A percentile compares a stretch with the other conserved stretches of the same genome.
Conservation (phyloP, 2,329 filamentous ascomycete genomes). For the Aspergillus sp. region DNA sequence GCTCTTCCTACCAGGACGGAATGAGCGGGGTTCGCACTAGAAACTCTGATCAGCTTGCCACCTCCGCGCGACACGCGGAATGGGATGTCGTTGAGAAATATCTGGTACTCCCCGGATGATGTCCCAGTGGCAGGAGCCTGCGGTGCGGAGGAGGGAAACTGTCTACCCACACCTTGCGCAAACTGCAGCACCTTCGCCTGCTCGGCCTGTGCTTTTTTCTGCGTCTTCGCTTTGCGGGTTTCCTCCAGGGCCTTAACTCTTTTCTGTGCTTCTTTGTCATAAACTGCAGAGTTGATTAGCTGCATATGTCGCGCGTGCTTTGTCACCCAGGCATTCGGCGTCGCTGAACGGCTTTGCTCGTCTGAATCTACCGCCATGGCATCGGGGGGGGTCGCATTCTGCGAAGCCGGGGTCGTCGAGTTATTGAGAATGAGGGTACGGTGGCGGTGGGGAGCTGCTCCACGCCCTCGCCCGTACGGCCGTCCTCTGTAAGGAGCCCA, state of each 20-base stretch:
- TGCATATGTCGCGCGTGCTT: conserved; percentile 76
- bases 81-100: conserved; percentile 68
- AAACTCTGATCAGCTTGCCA: conserved; percentile 75
- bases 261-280: conserved; percentile 69
- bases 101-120: conserved; percentile 55
- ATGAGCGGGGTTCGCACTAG: conserved; percentile 56
- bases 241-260: conserved; percentile 71
- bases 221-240: conserved; percentile 49
- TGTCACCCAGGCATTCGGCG: conserved; percentile 61
- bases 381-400: conserved; percentile 25
- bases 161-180: conserved; percentile 32
- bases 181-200: conserved; percentile 42
- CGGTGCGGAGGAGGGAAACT: conserved; percentile 18
- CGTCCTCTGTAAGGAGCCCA: conserved; percentile 47
- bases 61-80: conserved; percentile 75
- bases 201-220: conserved; percentile 60
- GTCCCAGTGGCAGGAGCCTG: conserved; percentile 26
- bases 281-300: conserved; percentile 77
- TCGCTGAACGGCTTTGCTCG: conserved; percentile 26
- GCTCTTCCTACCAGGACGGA: conserved; percentile 20
- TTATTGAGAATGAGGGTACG: conserved; percentile 67
- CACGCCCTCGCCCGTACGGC: conserved; percentile 36
- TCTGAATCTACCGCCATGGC: conserved; percentile 28
- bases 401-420: conserved; percentile 22
- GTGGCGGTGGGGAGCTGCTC: conserved; percentile 50